Evolutionary conservation across 305 asterid species (phyloP).

Genomic region (Fraxinus angustifolia): DNA sequence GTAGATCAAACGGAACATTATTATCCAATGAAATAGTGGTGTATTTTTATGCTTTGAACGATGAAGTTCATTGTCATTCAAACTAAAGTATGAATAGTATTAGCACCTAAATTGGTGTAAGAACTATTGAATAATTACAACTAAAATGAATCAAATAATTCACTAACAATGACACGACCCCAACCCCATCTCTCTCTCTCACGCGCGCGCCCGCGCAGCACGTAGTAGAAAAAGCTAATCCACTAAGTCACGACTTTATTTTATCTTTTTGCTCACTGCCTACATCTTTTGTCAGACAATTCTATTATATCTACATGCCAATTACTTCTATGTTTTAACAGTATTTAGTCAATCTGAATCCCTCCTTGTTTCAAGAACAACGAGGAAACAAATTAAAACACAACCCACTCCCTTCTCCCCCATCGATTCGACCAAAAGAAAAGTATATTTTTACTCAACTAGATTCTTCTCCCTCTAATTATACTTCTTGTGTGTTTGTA

Average conservation of each 20-base stretch:
- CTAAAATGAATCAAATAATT: background rate
- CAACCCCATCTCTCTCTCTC: background rate
- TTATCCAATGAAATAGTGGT: background rate
- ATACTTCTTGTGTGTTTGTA: background rate
- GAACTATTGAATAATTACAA: background rate
- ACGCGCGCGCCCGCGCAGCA: background rate
- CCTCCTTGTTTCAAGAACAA: slow-evolving; percentile 17
- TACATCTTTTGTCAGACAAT: slow-evolving; percentile 42
- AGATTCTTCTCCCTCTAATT: slow-evolving; percentile 3
- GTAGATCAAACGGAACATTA: too few relatives aligned
- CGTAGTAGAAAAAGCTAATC: slow-evolving; percentile 33
- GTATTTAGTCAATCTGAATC: slow-evolving; percentile 26
- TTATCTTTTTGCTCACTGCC: slow-evolving; percentile 20
- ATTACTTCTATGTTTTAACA: slow-evolving; percentile 24
- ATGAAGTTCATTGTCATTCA: background rate
- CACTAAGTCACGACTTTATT: slow-evolving; percentile 24
- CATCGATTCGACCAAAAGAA: background rate
- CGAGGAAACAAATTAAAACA: background rate
- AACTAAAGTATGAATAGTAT: too few relatives aligned
- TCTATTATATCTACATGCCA: slow-evolving; percentile 16
- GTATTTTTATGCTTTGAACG: background rate
- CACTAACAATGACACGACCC: background rate
- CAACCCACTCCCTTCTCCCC: background rate
- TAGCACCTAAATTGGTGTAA: background rate
- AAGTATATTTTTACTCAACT: background rate